These are phyloP conservation scores for Monosporozyma servazzii DNA, from an alignment of 805 yeast genomes.

Conservation along the genomic window DNA sequence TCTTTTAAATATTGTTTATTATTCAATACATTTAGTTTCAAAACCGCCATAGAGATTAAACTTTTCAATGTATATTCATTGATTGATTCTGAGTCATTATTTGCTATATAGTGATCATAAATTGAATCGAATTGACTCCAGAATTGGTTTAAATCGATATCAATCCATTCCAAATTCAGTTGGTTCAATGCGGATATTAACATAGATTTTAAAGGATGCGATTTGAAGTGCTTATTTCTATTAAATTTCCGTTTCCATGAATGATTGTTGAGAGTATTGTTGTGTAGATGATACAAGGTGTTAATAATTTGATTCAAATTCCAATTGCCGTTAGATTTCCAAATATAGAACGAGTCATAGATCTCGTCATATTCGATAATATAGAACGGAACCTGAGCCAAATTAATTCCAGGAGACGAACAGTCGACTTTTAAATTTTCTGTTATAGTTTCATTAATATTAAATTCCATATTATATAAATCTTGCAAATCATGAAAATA, in stretches of 20 bases:
- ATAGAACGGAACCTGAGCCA: slow-evolving; percentile 16
- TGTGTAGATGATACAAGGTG: slow-evolving; percentile 9
- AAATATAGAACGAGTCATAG: slow-evolving; percentile 15
- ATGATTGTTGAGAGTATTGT: not conserved
- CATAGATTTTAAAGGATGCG: slow-evolving; percentile 6
- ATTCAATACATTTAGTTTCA: slow-evolving; percentile 14
- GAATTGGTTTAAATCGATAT: slow-evolving; percentile 12
- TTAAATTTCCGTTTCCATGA: slow-evolving; percentile 6
- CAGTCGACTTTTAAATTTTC: slow-evolving; percentile 23
- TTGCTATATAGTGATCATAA: not conserved
- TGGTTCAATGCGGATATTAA: slow-evolving; percentile 9
- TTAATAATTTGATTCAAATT: slow-evolving; percentile 16
- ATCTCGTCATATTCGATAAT: slow-evolving; percentile 22
- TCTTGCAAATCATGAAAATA: slow-evolving; percentile 22
- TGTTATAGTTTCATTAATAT: slow-evolving; percentile 21
- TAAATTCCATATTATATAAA: slow-evolving; percentile 18
- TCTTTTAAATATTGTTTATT: slow-evolving; percentile 13
- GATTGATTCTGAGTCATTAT: slow-evolving; percentile 1
- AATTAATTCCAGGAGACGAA: slow-evolving; percentile 9
- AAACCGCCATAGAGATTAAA: slow-evolving; percentile 18
- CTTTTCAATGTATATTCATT: slow-evolving; percentile 14
- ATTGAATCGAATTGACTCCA: slow-evolving; percentile 13
- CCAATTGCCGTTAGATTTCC: slow-evolving; percentile 25
- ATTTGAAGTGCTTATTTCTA: slow-evolving; percentile 5
- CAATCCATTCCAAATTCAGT: slow-evolving; percentile 18